Evolutionary conservation across 306 rosid species (phyloP).

Genomic region (Prosopis cineraria): DNA sequence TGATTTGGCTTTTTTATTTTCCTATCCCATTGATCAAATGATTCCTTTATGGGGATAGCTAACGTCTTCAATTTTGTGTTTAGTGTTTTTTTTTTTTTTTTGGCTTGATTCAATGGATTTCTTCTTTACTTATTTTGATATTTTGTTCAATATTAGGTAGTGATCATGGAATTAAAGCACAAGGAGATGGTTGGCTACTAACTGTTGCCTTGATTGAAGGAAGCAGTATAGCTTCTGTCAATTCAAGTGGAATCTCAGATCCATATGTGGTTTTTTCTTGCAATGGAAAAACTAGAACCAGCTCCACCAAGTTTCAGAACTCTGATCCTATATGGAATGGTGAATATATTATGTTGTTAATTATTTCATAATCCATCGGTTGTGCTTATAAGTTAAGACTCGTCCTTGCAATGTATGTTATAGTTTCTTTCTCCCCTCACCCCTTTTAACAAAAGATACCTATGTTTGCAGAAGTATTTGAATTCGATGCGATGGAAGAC

Average conservation of each 20-base stretch:
- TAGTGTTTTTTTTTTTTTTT: conserved; percentile 1
- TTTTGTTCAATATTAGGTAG: conserved; percentile 58
- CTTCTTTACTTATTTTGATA: conserved; percentile 29
- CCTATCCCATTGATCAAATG: neutral
- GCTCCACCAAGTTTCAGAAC: conserved; percentile 91
- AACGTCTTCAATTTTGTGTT: neutral
- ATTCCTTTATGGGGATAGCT: neutral
- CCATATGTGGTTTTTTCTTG: conserved; percentile 90
- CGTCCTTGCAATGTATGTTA: conserved; percentile 12
- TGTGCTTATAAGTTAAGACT: conserved; percentile 18
- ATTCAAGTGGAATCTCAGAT: conserved; percentile 69
- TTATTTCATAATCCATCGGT: neutral
- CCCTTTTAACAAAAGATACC: conserved; percentile 1
- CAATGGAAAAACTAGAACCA: conserved; percentile 87
- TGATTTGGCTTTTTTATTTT: neutral
- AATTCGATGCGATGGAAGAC: conserved; percentile 96
- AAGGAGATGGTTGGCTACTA: conserved; percentile 96
- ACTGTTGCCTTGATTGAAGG: conserved; percentile 97
- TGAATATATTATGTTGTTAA: conserved; percentile 42
- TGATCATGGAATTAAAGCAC: conserved; percentile 94
- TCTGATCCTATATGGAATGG: conserved; percentile 93
- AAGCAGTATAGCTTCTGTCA: conserved; percentile 68
- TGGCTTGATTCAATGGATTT: conserved; percentile 13
- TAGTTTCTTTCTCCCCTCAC: conserved; percentile 33
- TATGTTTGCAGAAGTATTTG: conserved; percentile 78